phyloP scores from a whole-genome alignment of 805 yeast genomes.

The Lachancea kluyveri region DNA sequence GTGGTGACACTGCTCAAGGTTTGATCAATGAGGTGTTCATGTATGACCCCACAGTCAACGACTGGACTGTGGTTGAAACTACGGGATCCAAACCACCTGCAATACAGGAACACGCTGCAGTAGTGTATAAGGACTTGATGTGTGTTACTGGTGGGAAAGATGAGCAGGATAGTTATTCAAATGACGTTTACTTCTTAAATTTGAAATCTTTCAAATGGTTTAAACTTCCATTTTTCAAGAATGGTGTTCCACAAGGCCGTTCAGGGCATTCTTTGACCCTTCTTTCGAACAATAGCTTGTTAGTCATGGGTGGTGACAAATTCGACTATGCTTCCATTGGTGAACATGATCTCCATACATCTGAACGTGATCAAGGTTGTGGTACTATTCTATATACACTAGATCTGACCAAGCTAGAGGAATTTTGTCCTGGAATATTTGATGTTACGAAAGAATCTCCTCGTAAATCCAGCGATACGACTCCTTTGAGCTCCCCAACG shows the following conservation, averaged over 20 bases:
- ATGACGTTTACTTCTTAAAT: conserved; percentile 68
- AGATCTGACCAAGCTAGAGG: conserved; percentile 39
- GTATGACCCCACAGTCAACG: conserved; percentile 60
- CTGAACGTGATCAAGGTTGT: conserved; percentile 44
- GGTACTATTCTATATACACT: conserved; percentile 61
- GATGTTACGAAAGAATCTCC: conserved; percentile 31
- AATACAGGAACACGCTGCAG: conserved; percentile 85
- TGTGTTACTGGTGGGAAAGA: conserved; percentile 89
- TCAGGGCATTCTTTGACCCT: conserved; percentile 88
- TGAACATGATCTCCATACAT: conserved; percentile 45
- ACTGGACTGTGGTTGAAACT: conserved; percentile 68
- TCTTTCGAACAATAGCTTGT: conserved; percentile 56
- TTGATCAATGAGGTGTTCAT: conserved; percentile 74
- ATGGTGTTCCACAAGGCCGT: conserved; percentile 66
- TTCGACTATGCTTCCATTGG: conserved; percentile 53
- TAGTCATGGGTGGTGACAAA: conserved; percentile 90
- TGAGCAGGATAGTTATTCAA: conserved; percentile 59
- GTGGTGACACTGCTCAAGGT: conserved; percentile 77
- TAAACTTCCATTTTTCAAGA: conserved; percentile 40
- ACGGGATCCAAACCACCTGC: conserved; percentile 62
- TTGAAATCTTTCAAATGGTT: conserved; percentile 69
- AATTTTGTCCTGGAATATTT: conserved; percentile 35
- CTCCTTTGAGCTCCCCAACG: conserved; percentile 10
- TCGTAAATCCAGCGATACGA: conserved; percentile 10
- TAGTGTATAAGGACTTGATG: conserved; percentile 70